These are phyloP conservation scores for Dothistroma pini DNA, from an alignment of 2,329 filamentous ascomycete species.

Conservation along the genomic window DNA sequence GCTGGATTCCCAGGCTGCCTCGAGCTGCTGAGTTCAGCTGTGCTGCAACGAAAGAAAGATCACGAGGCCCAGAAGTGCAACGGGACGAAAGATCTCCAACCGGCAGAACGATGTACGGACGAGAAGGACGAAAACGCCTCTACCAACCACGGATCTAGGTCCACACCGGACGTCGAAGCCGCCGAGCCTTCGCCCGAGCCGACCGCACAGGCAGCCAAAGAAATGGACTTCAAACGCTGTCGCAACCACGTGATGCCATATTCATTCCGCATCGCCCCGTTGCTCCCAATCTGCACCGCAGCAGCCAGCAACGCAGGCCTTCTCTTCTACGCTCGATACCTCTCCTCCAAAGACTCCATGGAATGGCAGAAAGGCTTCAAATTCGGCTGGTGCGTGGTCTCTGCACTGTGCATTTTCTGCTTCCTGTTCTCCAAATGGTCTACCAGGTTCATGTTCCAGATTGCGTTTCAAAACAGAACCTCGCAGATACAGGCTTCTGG, in stretches of 20 bases:
- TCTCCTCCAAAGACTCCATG: slow-evolving; percentile 1
- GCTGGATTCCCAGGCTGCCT: not conserved
- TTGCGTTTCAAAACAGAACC: not conserved
- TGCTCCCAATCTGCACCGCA: slow-evolving; percentile 1
- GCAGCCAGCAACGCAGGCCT: slow-evolving; percentile 8
- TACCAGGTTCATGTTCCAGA: not conserved
- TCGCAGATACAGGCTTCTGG: not conserved
- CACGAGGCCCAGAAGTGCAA: not conserved
- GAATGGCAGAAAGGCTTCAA: slow-evolving; percentile 3
- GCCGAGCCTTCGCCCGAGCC: not conserved
- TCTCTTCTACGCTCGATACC: slow-evolving; percentile 6
- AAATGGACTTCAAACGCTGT: slow-evolving; percentile 2
- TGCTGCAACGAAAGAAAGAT: not conserved
- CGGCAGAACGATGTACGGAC: not conserved
- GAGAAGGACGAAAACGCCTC: not conserved
- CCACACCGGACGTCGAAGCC: not conserved
- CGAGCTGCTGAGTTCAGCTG: not conserved
- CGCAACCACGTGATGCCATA: not conserved
- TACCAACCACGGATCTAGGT: not conserved
- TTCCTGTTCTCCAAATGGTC: not conserved
- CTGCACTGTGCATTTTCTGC: not conserved
- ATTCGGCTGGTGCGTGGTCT: slow-evolving; percentile 8
- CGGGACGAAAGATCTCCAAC: not conserved
- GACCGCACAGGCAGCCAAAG: not conserved
- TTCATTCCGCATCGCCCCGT: not conserved